Conservation (phyloP, 495 filamentous ascomycete species). For the Amniculicola lignicola region DNA sequence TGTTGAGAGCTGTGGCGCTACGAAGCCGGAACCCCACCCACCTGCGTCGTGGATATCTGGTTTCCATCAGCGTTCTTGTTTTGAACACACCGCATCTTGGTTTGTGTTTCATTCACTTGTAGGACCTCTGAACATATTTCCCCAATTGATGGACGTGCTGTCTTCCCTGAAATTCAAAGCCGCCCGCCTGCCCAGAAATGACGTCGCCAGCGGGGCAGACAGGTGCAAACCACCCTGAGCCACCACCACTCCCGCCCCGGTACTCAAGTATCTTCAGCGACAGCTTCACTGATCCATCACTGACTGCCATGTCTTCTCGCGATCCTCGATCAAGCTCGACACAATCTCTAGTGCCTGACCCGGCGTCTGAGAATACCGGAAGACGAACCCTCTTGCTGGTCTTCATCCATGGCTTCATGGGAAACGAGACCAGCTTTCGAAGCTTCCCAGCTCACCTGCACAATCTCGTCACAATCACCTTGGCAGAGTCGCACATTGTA, state of each 20-base stretch:
- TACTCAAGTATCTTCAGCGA: neutral
- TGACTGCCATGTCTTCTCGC: slow-evolving; percentile 35
- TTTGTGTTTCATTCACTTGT: too few relatives aligned
- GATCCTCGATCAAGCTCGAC: slow-evolving; percentile 63
- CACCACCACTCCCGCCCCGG: slow-evolving; percentile 14
- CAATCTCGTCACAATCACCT: slow-evolving; percentile 62
- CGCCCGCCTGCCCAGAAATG: neutral
- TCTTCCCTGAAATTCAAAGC: too few relatives aligned
- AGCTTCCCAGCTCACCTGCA: slow-evolving; percentile 88
- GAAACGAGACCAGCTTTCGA: slow-evolving; percentile 81
- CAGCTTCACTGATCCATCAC: neutral
- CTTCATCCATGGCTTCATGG: slow-evolving; percentile 93
- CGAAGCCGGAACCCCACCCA: too few relatives aligned
- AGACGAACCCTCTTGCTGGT: slow-evolving; percentile 70
- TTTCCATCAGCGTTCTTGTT: too few relatives aligned
- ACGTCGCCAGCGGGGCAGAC: slow-evolving; percentile 14
- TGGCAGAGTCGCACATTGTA: slow-evolving; percentile 71
- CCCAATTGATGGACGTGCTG: too few relatives aligned
- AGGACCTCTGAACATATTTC: too few relatives aligned
- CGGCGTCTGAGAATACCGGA: slow-evolving; percentile 41
- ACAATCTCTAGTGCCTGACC: slow-evolving; percentile 57
- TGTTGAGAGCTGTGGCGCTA: too few relatives aligned
- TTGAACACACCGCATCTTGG: too few relatives aligned
- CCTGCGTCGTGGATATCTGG: too few relatives aligned
- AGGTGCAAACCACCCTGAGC: neutral